Evolutionary conservation across 106 monocot genomes (phyloP).

Genomic region (Ottelia alismoides): DNA sequence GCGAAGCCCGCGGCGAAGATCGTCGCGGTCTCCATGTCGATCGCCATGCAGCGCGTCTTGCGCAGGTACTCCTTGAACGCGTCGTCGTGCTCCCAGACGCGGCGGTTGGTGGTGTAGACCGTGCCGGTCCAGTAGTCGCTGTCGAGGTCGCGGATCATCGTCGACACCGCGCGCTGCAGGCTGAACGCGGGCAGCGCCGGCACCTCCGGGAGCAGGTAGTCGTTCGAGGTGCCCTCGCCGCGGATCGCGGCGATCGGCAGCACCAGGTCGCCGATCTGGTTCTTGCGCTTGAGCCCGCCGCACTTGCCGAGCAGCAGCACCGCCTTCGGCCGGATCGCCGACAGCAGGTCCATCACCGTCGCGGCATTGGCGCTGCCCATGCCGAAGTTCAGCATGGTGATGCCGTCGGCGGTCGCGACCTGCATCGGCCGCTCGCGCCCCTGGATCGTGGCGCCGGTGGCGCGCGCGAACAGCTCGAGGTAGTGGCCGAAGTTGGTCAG

Average conservation of each 20-base stretch:
- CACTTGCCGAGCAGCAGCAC: background rate
- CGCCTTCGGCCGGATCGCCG: background rate
- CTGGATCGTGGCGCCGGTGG: background rate
- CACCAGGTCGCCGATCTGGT: background rate
- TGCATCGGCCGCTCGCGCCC: background rate
- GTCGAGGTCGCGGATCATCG: too few relatives aligned
- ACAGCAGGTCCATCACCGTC: background rate
- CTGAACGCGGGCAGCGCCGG: background rate
- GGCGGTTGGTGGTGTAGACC: too few relatives aligned
- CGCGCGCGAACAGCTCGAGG: background rate
- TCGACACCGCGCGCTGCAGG: too few relatives aligned
- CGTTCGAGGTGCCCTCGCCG: background rate
- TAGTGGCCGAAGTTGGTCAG: background rate
- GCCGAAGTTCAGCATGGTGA: background rate
- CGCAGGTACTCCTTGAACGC: too few relatives aligned
- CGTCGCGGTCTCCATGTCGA: too few relatives aligned
- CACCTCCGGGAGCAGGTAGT: background rate
- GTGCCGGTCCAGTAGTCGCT: too few relatives aligned
- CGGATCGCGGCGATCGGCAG: background rate
- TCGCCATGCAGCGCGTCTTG: too few relatives aligned
- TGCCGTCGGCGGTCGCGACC: background rate
- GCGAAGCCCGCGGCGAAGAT: too few relatives aligned
- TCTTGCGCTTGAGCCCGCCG: background rate
- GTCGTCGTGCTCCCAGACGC: too few relatives aligned
- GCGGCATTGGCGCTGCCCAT: background rate